Conservation (phyloP, 805 yeast genomes). For the Yamadazyma phyllophila region DNA sequence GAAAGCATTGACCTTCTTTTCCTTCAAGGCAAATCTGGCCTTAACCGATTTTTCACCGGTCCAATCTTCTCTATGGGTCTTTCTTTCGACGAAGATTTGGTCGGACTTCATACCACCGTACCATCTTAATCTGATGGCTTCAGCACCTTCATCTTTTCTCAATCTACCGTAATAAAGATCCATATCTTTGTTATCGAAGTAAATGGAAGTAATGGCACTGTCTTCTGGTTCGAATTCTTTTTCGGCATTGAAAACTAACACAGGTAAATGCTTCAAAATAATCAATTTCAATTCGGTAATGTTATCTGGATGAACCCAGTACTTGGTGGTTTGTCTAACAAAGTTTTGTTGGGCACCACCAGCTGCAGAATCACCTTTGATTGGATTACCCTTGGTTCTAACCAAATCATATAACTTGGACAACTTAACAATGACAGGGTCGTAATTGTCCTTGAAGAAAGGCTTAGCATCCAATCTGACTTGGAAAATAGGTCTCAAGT, state of each 20-base stretch:
- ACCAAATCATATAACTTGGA: conserved; percentile 89
- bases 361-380: conserved; percentile 93
- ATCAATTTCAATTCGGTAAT: conserved; percentile 93
- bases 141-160: conserved; percentile 97
- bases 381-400: conserved; percentile 94
- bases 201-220: conserved; percentile 94
- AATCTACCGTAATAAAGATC: conserved; percentile 93
- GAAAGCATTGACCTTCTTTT: conserved; percentile 83
- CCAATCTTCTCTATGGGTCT: conserved; percentile 99
- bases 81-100: conserved; percentile 91
- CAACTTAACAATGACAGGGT: conserved; percentile 80
- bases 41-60: conserved; percentile 99
- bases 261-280: conserved; percentile 92
- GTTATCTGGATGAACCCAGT: conserved; percentile 99
- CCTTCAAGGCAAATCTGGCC: conserved; percentile 92
- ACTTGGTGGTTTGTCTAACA: conserved; percentile 96
- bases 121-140: conserved; percentile 97
- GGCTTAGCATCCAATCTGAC: conserved; percentile 92
- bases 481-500: conserved; percentile 87
- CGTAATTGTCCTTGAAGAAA: conserved; percentile 93
- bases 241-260: conserved; percentile 91
- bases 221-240: conserved; percentile 95
- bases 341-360: conserved; percentile 98
- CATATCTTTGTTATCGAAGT: conserved; percentile 85
- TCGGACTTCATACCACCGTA: conserved; percentile 97